Conservation (phyloP, 2,329 filamentous ascomycete genomes). For the Alternaria tenuissima region DNA sequence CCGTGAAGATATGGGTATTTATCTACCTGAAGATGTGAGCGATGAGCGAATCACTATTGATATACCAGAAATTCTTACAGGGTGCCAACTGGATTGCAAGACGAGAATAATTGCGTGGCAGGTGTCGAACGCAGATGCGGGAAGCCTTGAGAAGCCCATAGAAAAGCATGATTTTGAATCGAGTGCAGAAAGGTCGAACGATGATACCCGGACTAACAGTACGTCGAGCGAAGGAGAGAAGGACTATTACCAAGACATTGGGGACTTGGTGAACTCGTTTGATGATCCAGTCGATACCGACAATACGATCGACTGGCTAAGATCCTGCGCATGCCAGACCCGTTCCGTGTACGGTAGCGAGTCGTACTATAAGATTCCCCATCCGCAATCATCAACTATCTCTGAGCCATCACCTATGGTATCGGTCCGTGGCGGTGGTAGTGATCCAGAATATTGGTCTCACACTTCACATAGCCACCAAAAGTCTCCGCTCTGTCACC, state of each 20-base stretch:
- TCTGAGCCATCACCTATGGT: not conserved
- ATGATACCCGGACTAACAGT: not conserved
- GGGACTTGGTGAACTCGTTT: not conserved
- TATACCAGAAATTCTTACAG: conserved; percentile 1
- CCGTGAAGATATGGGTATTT: conserved; percentile 17
- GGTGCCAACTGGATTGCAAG: not conserved
- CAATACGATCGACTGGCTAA: not conserved
- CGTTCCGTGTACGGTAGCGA: not conserved
- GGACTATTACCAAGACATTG: not conserved
- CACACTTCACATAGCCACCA: not conserved
- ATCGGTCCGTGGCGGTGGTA: not conserved
- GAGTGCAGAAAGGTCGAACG: not conserved
- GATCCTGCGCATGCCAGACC: not conserved
- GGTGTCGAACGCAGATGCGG: not conserved
- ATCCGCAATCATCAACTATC: not conserved
- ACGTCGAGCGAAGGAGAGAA: not conserved
- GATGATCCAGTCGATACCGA: not conserved
- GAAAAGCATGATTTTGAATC: not conserved
- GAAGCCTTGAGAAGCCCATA: not conserved
- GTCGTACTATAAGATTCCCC: not conserved
- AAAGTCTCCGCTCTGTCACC: not conserved
- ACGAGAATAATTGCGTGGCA: conserved; percentile 13
- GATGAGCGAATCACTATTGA: conserved; percentile 17
- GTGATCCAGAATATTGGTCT: not conserved
- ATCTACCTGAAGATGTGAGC: conserved; percentile 15